Conservation (phyloP, 1,284 basidiomycete species). For the Hortiboletus rubellus region DNA sequence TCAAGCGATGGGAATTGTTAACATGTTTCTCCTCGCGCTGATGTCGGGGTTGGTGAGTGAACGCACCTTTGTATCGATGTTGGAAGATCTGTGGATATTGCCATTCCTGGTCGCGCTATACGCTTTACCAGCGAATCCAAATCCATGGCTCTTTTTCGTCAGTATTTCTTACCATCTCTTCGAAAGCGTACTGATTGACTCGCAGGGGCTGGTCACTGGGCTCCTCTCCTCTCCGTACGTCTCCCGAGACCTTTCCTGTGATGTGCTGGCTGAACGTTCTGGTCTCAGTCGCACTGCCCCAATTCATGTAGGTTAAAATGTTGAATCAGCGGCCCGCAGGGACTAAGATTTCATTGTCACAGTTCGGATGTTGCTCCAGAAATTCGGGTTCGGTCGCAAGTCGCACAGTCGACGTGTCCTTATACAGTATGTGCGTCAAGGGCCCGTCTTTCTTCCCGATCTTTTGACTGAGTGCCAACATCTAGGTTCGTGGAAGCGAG, state of each 20-base stretch:
- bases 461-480: not conserved
- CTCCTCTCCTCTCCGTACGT: slow-evolving; percentile 17
- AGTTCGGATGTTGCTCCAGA: slow-evolving; percentile 58
- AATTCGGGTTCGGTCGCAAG: slow-evolving; percentile 56
- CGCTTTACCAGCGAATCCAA: slow-evolving; percentile 9
- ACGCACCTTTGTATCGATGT: slow-evolving; percentile 47
- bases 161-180: not conserved
- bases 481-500: slow-evolving; percentile 48
- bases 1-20: slow-evolving; percentile 43
- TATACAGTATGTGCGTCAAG: slow-evolving; percentile 51
- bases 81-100: slow-evolving; percentile 51
- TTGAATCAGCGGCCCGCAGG: not conserved
- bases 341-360: slow-evolving; percentile 9
- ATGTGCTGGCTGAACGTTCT: not conserved
- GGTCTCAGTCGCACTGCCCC: slow-evolving; percentile 33
- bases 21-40: slow-evolving; percentile 45
- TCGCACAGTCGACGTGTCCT: slow-evolving; percentile 54
- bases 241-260: slow-evolving; percentile 5
- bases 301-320: slow-evolving; percentile 30
- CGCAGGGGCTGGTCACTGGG: slow-evolving; percentile 15
- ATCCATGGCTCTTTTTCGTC: slow-evolving; percentile 16
- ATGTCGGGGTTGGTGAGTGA: slow-evolving; percentile 50
- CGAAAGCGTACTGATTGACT: not conserved
- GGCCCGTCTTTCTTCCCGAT: too few relatives aligned
- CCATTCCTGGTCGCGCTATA: slow-evolving; percentile 21